phyloP scores from a whole-genome alignment of 2,329 filamentous ascomycete genomes.

The Epichloe glyceriae region DNA sequence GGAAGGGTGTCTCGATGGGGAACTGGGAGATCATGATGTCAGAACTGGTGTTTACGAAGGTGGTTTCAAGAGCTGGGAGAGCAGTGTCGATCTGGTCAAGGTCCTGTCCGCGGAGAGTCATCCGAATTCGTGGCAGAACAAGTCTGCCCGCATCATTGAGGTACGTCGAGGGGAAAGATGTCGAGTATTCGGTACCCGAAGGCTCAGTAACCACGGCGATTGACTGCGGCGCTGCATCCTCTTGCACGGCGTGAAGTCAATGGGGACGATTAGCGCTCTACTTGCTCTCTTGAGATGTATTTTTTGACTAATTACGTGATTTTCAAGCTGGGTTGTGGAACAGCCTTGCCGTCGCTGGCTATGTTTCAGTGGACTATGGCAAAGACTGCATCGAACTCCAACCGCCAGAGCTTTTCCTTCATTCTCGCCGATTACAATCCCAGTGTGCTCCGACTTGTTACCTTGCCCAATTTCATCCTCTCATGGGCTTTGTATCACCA shows the following conservation, averaged over 20 bases:
- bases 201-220: too few species aligned
- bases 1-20: slow-evolving; percentile 23
- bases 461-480: slow-evolving; percentile 64
- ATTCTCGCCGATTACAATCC: slow-evolving; percentile 71
- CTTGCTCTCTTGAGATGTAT: neutral
- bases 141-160: slow-evolving; percentile 37
- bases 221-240: too few species aligned
- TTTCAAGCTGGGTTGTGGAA: slow-evolving; percentile 61
- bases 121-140: slow-evolving; percentile 17
- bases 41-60: slow-evolving; percentile 75
- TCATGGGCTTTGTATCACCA: slow-evolving; percentile 45
- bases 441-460: slow-evolving; percentile 64
- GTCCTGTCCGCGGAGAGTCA: slow-evolving; percentile 38
- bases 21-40: slow-evolving; percentile 58
- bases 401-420: slow-evolving; percentile 39
- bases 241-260: neutral
- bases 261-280: neutral
- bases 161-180: slow-evolving; percentile 24
- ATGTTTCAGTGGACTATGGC: slow-evolving; percentile 50
- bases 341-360: slow-evolving; percentile 58
- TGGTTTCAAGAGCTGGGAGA: slow-evolving; percentile 85
- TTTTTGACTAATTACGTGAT: slow-evolving; percentile 8
- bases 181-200: neutral
- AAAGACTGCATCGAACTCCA: slow-evolving; percentile 10
- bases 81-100: slow-evolving; percentile 66